Base-by-base conservation (phyloP, 805 yeast genomes). In the Wickerhamomyces canadensis region DNA sequence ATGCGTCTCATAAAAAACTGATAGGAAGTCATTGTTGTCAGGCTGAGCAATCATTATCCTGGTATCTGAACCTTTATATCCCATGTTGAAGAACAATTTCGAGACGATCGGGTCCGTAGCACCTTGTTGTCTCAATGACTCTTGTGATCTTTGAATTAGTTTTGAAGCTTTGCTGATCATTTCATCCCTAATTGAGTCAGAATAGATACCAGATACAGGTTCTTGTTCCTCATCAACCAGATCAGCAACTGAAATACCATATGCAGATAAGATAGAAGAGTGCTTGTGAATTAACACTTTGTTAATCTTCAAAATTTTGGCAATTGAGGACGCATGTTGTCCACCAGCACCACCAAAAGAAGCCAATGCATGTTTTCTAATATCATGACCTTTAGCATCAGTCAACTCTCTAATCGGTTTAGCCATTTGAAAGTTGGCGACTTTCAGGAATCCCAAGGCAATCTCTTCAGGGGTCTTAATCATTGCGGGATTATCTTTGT, bases 271-370 rank as follows among this genome's bases (percentile, higher is more conserved):
- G 29, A 70, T 60, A 3, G 74, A 68, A 9, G 74, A 68, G 48
- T 70, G 67, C 40, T 61, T 67, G 49, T 69, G 75, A 33, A 69
- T 65, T 6, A 67, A 45, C 16, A 68, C 73, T 35, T 59, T 57
- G 18, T 54, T 53, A 41, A 70, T 68, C 37, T 62, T 60, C 53
- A 70, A 59, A 12, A 57, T 60, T 43, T 57, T 55, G 7, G 73
- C 72, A 35, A 70, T 57, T 4, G 68, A 58, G n/a, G 59, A 57
- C 23, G 70, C 65, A 47, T 67, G 67, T 49, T 70, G 75, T 22
- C 72, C 72, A 42, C 74, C 75, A 33, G 74, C 71, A 38, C 74
- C 75, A 38, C 75, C 75, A 48, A 70, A 70, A 3, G 71, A 62
- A 5, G 70, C 72, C 38, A 70, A 52, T 19, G 60, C 61, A 45